A percentile compares a stretch with the other conserved stretches of the same genome.
Conservation (phyloP, 768 basidiomycete species). For the Terana coerulea region DNA sequence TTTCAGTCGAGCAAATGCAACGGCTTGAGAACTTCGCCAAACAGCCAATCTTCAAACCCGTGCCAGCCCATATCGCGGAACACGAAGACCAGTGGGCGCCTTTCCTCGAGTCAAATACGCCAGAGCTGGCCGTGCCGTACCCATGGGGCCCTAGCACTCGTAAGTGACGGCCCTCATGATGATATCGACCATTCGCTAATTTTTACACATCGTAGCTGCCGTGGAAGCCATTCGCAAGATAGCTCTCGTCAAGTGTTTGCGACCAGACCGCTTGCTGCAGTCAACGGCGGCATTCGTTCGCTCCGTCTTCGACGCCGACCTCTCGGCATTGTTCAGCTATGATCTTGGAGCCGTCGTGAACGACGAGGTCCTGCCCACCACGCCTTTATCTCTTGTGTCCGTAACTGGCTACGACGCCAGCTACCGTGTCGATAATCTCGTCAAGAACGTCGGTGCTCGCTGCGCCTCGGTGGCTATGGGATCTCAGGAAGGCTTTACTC, state of each 20-base stretch:
- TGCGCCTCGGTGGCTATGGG: slow-evolving; percentile 97
- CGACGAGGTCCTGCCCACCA: slow-evolving; percentile 74
- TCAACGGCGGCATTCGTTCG: slow-evolving; percentile 74
- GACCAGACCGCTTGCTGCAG: slow-evolving; percentile 88
- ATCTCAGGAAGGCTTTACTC: slow-evolving; percentile 93
- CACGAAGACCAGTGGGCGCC: slow-evolving; percentile 64
- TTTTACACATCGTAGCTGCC: slow-evolving; percentile 43
- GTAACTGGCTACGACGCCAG: slow-evolving; percentile 99
- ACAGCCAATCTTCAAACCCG: slow-evolving; percentile 73
- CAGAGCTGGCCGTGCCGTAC: slow-evolving; percentile 68
- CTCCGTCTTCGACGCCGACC: slow-evolving; percentile 73
- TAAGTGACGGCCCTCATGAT: slow-evolving; percentile 36
- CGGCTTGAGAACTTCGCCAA: slow-evolving; percentile 71
- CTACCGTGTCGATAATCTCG: slow-evolving; percentile 87
- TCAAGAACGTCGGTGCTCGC: slow-evolving; percentile 69
- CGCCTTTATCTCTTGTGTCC: slow-evolving; percentile 87
- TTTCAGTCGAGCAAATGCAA: slow-evolving; percentile 64
- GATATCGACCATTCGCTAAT: slow-evolving; percentile 13
- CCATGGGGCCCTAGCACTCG: slow-evolving; percentile 78
- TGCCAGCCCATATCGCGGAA: slow-evolving; percentile 57
- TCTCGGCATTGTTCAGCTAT: slow-evolving; percentile 69
- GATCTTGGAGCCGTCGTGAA: slow-evolving; percentile 76
- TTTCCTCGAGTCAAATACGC: slow-evolving; percentile 64
- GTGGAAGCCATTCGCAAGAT: slow-evolving; percentile 72
- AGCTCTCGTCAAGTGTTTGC: slow-evolving; percentile 83